Conservation (phyloP, 805 yeast species). For the Nakazawaea pomicola region DNA sequence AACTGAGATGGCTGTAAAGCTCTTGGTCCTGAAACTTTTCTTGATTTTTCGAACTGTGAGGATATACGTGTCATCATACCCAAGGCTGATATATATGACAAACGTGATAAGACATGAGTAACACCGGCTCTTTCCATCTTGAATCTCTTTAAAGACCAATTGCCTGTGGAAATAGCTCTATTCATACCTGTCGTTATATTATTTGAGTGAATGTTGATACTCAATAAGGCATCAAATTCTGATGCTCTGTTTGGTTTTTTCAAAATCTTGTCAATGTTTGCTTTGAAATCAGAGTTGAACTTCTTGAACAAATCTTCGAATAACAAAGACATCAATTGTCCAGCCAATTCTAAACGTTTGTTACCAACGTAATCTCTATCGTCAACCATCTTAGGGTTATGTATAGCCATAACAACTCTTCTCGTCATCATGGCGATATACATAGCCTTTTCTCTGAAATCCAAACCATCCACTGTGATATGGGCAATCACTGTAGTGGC, state of each 20-base stretch:
- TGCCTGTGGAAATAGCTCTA: slow-evolving; percentile 97
- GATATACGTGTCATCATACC: slow-evolving; percentile 99
- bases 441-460: slow-evolving; percentile 90
- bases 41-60: slow-evolving; percentile 96
- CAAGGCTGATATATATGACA: slow-evolving; percentile 88
- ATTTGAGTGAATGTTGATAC: slow-evolving; percentile 86
- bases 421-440: slow-evolving; percentile 96
- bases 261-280: slow-evolving; percentile 87
- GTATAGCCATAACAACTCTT: slow-evolving; percentile 92
- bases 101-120: slow-evolving; percentile 88
- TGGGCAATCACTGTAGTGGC: slow-evolving; percentile 97
- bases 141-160: slow-evolving; percentile 97
- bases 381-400: slow-evolving; percentile 92
- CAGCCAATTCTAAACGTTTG: slow-evolving; percentile 94
- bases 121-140: slow-evolving; percentile 99
- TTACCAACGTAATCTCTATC: slow-evolving; percentile 99
- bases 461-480: slow-evolving; percentile 73
- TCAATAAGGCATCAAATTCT: slow-evolving; percentile 89
- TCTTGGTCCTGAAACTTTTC: slow-evolving; percentile 98
- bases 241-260: slow-evolving; percentile 92
- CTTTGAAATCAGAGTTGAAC: slow-evolving; percentile 91
- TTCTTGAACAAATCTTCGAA: slow-evolving; percentile 97
- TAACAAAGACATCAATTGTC: slow-evolving; percentile 89
- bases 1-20: slow-evolving; percentile 98
- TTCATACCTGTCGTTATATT: slow-evolving; percentile 92